Base-by-base conservation (phyloP, 352 stramenopile species). In the Pythium dissotocum region DNA sequence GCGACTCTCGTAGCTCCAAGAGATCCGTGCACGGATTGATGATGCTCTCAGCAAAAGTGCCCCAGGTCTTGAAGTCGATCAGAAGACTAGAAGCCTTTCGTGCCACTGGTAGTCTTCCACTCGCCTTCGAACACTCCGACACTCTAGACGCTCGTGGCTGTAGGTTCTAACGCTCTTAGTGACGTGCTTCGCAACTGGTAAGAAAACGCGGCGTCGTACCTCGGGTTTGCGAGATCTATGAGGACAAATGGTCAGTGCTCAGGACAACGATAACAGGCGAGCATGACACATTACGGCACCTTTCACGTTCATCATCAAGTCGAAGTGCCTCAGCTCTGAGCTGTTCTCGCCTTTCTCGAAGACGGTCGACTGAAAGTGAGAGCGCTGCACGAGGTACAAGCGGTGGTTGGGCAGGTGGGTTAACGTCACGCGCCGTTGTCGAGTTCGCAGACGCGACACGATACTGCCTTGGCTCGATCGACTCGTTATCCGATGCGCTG, bases 11-110 rank as follows among this genome's bases (percentile, higher is more conserved):
- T 30, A 61, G 6, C 18, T 61, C 35, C 12, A 65, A 5, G 4
- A 70, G 51, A 14, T 70, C 51, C 26, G 61, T 6, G 6, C 18
- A n/a, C 8, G 56, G 16, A 10, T 70, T 28, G 30, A 70, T 56
- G 28, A 70, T 60, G 26, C 64, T 70, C 28, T 36, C 52, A 6
- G 56, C 48, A 10, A 61, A 46, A 18, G 35, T 53, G 2, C 24
- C n/a, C 64, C 64, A 70, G 13, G 13, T 42, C 44, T 53, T 69
- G 16, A 18, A 16, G 14, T 57, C 21, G 18, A 24, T 38, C 4
- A 69, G 5, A 8, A 67, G 61, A 14, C 49, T 28, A 21, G 48
- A 33, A 0, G 18, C 4, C 21, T 40, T 32, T 1, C 6, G 5
- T 33, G 7, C 44, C 0, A 2, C 6, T 13, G 51, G 24, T 33